Base-by-base conservation (phyloP, 768 basidiomycete genomes). In the Boletus huronensis region DNA sequence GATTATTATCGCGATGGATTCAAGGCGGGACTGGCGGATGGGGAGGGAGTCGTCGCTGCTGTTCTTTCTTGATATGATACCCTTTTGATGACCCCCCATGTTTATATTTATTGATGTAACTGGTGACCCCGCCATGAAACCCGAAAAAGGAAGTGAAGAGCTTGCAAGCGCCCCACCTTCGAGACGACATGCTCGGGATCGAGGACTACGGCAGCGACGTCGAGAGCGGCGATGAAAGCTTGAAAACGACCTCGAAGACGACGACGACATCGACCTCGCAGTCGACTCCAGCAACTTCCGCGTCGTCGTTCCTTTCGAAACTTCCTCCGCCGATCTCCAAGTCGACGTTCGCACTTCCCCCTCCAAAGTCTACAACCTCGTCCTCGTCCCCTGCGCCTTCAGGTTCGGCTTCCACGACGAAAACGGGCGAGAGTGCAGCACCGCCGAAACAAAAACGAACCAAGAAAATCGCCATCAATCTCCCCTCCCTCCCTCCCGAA, bases 141-240 rank as follows among this genome's bases (percentile, higher is more conserved):
- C 50, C 34, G 21, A 55, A 46, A 42, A 35, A 14, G 55, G 17
- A 25, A n/a, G n/a, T n/a, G n/a, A n/a, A n/a, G n/a, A n/a, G n/a
- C n/a, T n/a, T n/a, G n/a, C n/a, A n/a, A n/a, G n/a, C n/a, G n/a
- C n/a, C n/a, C n/a, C 13, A 6, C 3, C 23, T 14, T 31, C 21
- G 31, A 2, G 16, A 58, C 52, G 64, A 57, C 60, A 90, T 90
- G 87, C 80, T 90, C 58, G 87, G 86, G 31, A 77, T 91, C 54
- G 88, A 87, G 63, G 82, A 77, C 75, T 90, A 91, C 62, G 87
- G 87, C 58, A 91, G 88, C 71, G 87, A 78, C 72, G 79, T 70
- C 62, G 83, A 87, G 59, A 79, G 75, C 63, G 84, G 82, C 53
- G 72, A 74, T 54, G 80, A 81, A 53, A 54, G 52, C 32, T 64